These are phyloP conservation scores for Phyllosticta paracitricarpa DNA, from an alignment of 2,329 filamentous ascomycete genomes.

Conservation along the genomic window DNA sequence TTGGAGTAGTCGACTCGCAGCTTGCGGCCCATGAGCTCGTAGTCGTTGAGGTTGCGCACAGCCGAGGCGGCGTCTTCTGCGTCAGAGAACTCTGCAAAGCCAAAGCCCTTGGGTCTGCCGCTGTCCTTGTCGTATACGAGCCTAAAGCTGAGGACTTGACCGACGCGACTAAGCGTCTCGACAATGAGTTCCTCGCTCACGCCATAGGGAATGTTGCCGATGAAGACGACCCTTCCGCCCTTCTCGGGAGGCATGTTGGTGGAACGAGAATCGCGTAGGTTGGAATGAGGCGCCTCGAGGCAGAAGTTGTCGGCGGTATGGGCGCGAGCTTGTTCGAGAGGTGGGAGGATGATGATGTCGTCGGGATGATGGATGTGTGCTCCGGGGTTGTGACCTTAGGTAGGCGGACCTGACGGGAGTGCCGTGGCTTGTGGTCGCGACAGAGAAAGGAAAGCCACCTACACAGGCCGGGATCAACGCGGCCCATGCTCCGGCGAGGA, in stretches of 20 bases:
- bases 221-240: slow-evolving; percentile 70
- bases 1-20: slow-evolving; percentile 94
- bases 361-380: neutral
- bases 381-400: neutral
- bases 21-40: slow-evolving; percentile 90
- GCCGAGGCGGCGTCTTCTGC: slow-evolving; percentile 86
- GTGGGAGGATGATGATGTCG: neutral
- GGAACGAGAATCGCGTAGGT: neutral
- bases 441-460: no score
- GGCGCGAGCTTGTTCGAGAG: neutral
- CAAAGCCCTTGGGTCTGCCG: slow-evolving; percentile 89
- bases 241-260: slow-evolving; percentile 55
- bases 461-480: no score
- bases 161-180: slow-evolving; percentile 83
- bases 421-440: neutral
- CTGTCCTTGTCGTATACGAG: slow-evolving; percentile 94
- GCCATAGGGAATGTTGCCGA: slow-evolving; percentile 80
- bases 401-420: neutral
- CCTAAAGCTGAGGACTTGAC: slow-evolving; percentile 83
- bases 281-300: neutral
- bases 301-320: neutral
- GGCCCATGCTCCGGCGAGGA: no score
- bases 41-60: slow-evolving; percentile 89
- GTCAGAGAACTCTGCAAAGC: slow-evolving; percentile 92
- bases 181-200: slow-evolving; percentile 93